Percentiles rank a stretch among this genome's conserved stretches.
Evolutionary conservation across 345 rosid species (phyloP).

Genomic region (Lepidium didymum): DNA sequence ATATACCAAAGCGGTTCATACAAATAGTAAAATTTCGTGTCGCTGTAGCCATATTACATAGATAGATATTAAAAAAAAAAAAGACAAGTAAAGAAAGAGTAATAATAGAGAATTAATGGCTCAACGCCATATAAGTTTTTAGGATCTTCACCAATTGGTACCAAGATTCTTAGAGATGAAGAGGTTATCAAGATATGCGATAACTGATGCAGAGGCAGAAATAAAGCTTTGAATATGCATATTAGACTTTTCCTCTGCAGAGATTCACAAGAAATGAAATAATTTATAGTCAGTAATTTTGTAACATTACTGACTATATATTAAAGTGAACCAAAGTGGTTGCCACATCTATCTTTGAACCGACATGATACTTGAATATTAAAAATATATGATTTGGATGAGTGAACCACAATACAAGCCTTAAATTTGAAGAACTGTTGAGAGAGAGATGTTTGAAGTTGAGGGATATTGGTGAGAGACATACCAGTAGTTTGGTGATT

Average conservation of each 20-base stretch:
- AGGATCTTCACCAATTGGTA: slow-evolving; percentile 54
- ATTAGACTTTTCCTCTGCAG: slow-evolving; percentile 54
- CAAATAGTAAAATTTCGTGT: too few species aligned
- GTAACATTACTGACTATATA: background rate
- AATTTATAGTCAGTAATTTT: background rate
- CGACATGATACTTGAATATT: background rate
- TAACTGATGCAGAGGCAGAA: slow-evolving; percentile 38
- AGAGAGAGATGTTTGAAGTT: background rate
- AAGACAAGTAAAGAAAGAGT: too few species aligned
- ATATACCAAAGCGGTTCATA: too few species aligned
- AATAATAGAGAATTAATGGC: too few species aligned
- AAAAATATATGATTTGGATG: background rate
- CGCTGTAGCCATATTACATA: too few species aligned
- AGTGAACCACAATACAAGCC: background rate
- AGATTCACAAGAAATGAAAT: background rate
- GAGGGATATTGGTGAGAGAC: background rate
- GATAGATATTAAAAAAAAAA: too few species aligned
- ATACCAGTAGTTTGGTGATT: background rate
- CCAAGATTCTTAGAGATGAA: slow-evolving; percentile 61
- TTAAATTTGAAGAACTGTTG: background rate
- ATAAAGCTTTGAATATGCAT: slow-evolving; percentile 52
- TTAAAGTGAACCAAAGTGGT: background rate
- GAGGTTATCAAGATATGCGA: slow-evolving; percentile 53
- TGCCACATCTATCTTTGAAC: background rate
- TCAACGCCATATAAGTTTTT: background rate